Conservation (phyloP, 345 rosid genomes). For the Combretum micranthum region DNA sequence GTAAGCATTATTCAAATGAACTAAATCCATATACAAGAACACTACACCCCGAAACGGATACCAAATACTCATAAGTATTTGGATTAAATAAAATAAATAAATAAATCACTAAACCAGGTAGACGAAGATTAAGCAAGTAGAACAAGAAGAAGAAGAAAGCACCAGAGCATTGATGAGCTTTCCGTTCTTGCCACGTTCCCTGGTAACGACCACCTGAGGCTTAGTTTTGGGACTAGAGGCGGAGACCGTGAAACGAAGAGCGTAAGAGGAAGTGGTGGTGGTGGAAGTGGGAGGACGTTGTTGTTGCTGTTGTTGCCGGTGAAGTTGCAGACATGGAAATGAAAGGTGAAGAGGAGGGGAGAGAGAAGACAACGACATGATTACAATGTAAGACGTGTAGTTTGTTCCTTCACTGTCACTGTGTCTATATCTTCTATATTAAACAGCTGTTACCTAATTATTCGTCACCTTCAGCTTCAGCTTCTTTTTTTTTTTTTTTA, state of each 20-base stretch:
- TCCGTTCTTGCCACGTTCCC: conserved; percentile 88
- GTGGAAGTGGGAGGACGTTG: conserved; percentile 2
- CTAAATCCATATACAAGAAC: too few relatives aligned
- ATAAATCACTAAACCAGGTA: background rate
- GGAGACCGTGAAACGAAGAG: conserved; percentile 13
- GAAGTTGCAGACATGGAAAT: conserved; percentile 14
- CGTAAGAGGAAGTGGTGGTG: background rate
- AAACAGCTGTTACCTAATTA: conserved; percentile 25
- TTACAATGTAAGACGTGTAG: conserved; percentile 27
- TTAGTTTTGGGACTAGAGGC: conserved; percentile 18
- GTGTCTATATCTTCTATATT: too few relatives aligned
- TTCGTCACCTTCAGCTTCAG: too few relatives aligned
- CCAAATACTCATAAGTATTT: too few relatives aligned
- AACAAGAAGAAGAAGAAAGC: conserved; percentile 2
- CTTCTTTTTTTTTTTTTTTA: too few relatives aligned
- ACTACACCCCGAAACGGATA: too few relatives aligned
- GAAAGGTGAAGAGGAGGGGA: conserved; percentile 18
- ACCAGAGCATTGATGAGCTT: conserved; percentile 82
- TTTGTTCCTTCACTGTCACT: background rate
- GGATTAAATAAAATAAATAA: background rate
- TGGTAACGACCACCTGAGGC: conserved; percentile 79
- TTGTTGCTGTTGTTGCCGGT: conserved; percentile 16
- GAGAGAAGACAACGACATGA: conserved; percentile 15
- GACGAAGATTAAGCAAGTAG: background rate
- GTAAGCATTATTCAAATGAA: too few relatives aligned